Evolutionary conservation across 371 early-diverging fungal species (phyloP), one percentile per base, ranked within the genome.

Genomic region (Zopfochytrium polystomum): DNA sequence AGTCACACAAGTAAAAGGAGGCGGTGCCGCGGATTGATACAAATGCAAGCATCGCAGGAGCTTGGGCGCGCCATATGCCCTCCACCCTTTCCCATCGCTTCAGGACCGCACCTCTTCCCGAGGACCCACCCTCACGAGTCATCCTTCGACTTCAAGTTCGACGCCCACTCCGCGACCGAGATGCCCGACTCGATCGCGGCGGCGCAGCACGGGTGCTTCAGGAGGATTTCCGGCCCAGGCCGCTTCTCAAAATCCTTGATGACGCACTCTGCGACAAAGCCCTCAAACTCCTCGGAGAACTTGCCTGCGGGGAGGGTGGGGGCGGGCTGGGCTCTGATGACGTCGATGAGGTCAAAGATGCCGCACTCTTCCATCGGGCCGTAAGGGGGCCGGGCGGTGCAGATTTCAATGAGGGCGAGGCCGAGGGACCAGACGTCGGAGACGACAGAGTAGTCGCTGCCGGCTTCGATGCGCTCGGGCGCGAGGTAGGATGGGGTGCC

Each of bases 371-470:
- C 27, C 50, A 59, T 62, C 6, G 44, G 56, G 7, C 60, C 58
- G 38, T 70, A 89, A 30, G 96, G 96, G 68, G 92, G 93, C 55
- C 87, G 74, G 45, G 86, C 91, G 34, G 87, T 77, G 2, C 93
- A 92, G 31, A 92, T 71, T 66, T 96, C 96, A 75, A 95, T 87
- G 35, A 94, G 71, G 1, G 94, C 87, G 32, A 95, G 82, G 6
- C 95, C 95, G 45, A 96, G 73, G n/a, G 89, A 87, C 96, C 96
- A 96, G n/a, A 92, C 86, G 71, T 96, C 96, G 15, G 91, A 90
- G 66, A 89, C 86, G 53, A 90, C 87, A 27, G 91, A 83, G 71
- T 92, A 92, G 50, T 48, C 51, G 9, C 83, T 78, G 57, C 84
- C 83, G 52, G 89, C 92, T 67, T 88, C 82, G 57, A 96, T 92